Evolutionary conservation across 805 yeast genomes (phyloP).

Genomic region (Saccharomycopsis selenospora): DNA sequence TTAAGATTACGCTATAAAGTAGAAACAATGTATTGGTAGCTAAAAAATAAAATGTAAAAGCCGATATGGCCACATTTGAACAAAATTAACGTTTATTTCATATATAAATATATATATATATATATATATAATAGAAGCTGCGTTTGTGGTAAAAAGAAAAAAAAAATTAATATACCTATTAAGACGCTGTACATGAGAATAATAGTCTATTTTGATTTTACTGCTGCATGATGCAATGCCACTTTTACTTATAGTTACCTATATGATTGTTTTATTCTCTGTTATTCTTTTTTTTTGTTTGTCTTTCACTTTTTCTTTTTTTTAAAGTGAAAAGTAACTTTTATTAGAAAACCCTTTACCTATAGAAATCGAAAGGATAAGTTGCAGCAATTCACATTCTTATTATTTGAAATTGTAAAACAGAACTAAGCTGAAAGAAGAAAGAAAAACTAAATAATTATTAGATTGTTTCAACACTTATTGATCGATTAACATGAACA

Average conservation of each 20-base stretch:
- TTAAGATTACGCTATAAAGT: too few relatives aligned
- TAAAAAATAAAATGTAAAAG: background rate
- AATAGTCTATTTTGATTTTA: background rate
- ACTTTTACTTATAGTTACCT: too few relatives aligned
- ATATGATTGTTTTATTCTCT: too few relatives aligned
- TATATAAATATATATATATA: background rate
- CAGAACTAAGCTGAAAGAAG: too few relatives aligned
- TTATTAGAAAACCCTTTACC: background rate
- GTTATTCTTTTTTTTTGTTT: too few relatives aligned
- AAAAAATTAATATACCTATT: background rate
- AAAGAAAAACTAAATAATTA: too few relatives aligned
- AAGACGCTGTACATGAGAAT: too few relatives aligned
- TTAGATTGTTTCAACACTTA: too few relatives aligned
- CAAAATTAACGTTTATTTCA: background rate
- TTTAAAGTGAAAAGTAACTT: too few relatives aligned
- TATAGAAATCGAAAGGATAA: background rate
- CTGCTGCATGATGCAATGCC: constrained; percentile 1
- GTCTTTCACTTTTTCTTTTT: too few relatives aligned
- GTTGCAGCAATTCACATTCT: background rate
- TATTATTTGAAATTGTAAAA: background rate
- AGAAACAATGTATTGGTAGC: background rate
- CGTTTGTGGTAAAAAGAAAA: background rate
- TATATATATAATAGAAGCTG: background rate
- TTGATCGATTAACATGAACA: too few relatives aligned
- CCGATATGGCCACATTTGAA: too few relatives aligned